A percentile compares a stretch with the other conserved stretches of the same genome.
Evolutionary conservation across 2,329 filamentous ascomycete genomes (phyloP).

Genomic region (Diaporthe aspalathi): DNA sequence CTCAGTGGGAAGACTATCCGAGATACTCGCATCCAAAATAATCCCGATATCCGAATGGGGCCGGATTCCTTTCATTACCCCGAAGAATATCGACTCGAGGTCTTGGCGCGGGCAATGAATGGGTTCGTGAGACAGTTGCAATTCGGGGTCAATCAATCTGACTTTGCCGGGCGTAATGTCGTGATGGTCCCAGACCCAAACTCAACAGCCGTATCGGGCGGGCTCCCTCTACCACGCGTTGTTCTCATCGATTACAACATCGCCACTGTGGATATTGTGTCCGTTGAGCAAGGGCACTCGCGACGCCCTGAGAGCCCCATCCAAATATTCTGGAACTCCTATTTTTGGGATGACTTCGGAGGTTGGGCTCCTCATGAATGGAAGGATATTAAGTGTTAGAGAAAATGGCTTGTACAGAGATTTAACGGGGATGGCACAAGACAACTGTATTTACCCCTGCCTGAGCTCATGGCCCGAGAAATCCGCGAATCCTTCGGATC

Average conservation of each 20-base stretch:
- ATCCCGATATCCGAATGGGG: background rate
- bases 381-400: background rate
- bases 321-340: too few relatives aligned
- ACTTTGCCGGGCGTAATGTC: background rate
- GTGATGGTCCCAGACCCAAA: background rate
- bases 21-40: background rate
- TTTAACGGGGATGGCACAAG: background rate
- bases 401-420: background rate
- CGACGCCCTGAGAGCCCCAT: background rate
- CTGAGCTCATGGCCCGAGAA: background rate
- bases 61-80: constrained; percentile 4
- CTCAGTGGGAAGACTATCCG: background rate
- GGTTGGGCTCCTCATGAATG: background rate
- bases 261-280: background rate
- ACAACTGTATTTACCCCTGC: background rate
- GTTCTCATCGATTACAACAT: background rate
- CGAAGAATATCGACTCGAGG: background rate
- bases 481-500: too few relatives aligned
- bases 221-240: background rate
- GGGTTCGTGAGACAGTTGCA: background rate
- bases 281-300: background rate
- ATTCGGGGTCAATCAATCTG: background rate
- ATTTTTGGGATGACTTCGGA: background rate
- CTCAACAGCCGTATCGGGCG: background rate
- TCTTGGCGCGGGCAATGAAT: background rate